Evolutionary conservation across 768 basidiomycete species (phyloP).

Genomic region (Suillus cothurnatus): DNA sequence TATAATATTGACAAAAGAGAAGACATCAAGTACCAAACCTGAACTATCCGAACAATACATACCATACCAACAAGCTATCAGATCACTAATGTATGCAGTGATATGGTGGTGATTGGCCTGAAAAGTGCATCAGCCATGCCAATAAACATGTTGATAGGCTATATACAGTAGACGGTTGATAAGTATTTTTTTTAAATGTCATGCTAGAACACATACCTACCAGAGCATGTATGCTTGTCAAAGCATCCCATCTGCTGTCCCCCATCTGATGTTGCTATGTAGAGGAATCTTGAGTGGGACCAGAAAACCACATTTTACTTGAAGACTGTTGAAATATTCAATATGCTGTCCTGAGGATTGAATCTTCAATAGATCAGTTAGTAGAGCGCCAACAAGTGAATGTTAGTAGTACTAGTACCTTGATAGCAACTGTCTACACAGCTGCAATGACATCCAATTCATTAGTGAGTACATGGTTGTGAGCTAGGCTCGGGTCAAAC

Average conservation of each 20-base stretch:
- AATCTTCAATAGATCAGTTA: slow-evolving; percentile 15
- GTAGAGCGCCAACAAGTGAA: slow-evolving; percentile 4
- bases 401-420: slow-evolving; percentile 24
- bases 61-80: too few species aligned
- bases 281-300: slow-evolving; percentile 23
- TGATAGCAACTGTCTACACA: slow-evolving; percentile 31
- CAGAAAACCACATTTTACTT: slow-evolving; percentile 16
- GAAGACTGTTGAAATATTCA: slow-evolving; percentile 24
- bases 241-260: slow-evolving; percentile 26
- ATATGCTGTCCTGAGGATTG: slow-evolving; percentile 26
- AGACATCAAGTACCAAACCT: too few species aligned
- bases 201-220: slow-evolving; percentile 14
- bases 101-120: too few species aligned
- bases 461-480: slow-evolving; percentile 28
- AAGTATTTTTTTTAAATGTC: slow-evolving; percentile 11
- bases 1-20: too few species aligned
- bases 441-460: slow-evolving; percentile 35
- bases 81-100: too few species aligned
- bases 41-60: too few species aligned
- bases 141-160: too few species aligned
- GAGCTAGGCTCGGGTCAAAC: slow-evolving; percentile 27
- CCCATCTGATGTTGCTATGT: slow-evolving; percentile 28
- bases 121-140: too few species aligned
- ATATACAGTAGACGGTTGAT: too few species aligned
- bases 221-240: slow-evolving; percentile 17